These are phyloP conservation scores for Parachlorella kessleri DNA, from an alignment of 139 green algal genomes.

Conservation along the genomic window DNA sequence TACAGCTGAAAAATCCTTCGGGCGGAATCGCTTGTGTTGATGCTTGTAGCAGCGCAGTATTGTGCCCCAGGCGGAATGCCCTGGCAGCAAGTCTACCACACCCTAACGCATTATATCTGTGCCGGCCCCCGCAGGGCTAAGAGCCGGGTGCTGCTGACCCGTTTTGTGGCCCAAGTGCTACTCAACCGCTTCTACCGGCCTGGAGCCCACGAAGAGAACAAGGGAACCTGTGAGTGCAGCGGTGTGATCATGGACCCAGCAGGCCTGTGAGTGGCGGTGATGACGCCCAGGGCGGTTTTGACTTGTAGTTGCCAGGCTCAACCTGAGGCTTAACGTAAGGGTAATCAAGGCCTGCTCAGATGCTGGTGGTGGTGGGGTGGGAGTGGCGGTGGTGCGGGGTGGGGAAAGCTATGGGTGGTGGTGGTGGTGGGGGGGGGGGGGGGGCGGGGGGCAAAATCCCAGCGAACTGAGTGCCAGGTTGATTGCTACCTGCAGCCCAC, in stretches of 20 bases:
- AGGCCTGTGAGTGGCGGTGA: neutral
- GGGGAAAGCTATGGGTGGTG: neutral
- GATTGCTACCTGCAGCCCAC: too few species aligned
- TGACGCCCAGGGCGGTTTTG: neutral
- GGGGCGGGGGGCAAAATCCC: neutral
- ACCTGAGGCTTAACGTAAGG: neutral
- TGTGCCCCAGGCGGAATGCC: constrained; percentile 3
- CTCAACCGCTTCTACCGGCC: constrained; percentile 68
- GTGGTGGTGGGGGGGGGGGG: neutral
- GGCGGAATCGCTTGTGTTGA: neutral
- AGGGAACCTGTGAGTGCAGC: too few species aligned
- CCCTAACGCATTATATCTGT: too few species aligned
- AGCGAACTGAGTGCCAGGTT: too few species aligned
- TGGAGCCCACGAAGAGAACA: too few species aligned
- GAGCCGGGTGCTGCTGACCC: constrained; percentile 67
- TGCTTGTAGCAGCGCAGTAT: neutral
- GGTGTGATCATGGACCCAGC: constrained; percentile 28
- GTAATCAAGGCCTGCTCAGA: neutral
- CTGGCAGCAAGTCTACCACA: constrained; percentile 28
- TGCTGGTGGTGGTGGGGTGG: too few species aligned
- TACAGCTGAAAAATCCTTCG: neutral
- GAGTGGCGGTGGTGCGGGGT: neutral
- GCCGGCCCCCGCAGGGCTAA: constrained; percentile 43
- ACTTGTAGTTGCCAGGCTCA: neutral
- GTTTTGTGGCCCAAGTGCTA: constrained; percentile 74